A percentile compares a stretch with the other conserved stretches of the same genome.
phyloP scores from a whole-genome alignment of 2,329 filamentous ascomycete genomes.

The Gnomoniopsis smithogilvyi region DNA sequence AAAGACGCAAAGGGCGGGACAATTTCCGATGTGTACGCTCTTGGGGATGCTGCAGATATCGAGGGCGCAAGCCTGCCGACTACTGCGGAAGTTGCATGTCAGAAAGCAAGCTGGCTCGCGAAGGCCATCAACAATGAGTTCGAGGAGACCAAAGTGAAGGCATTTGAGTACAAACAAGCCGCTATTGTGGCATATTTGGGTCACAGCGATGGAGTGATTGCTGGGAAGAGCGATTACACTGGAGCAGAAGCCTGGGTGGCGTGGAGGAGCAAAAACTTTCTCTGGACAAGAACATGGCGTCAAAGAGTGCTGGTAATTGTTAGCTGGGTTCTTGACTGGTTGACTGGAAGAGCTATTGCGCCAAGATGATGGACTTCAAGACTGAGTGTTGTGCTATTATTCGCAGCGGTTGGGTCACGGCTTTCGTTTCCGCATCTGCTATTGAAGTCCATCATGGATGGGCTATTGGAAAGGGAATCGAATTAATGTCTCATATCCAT shows the following conservation, averaged over 20 bases:
- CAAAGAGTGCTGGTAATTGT: constrained; percentile 7
- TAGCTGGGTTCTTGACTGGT: constrained; percentile 11
- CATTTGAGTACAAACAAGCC: constrained; percentile 9
- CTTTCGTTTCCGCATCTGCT: too few species aligned
- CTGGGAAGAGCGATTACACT: constrained; percentile 13
- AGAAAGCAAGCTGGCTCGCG: constrained; percentile 14
- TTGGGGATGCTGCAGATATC: constrained; percentile 13
- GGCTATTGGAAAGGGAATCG: too few species aligned
- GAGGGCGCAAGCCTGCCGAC: constrained; percentile 12
- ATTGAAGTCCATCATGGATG: too few species aligned
- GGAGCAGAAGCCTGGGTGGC: constrained; percentile 15
- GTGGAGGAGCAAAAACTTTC: constrained; percentile 13
- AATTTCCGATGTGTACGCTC: constrained; percentile 8
- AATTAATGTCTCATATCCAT: too few species aligned
- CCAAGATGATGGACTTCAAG: constrained; percentile 1
- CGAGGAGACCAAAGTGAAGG: background rate
- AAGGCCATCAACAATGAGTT: constrained; percentile 11
- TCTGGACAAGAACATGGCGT: constrained; percentile 12
- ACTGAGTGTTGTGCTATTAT: background rate
- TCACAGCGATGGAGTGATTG: constrained; percentile 12
- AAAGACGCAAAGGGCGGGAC: background rate
- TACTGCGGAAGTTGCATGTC: constrained; percentile 15
- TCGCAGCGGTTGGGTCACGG: background rate
- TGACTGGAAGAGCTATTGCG: constrained; percentile 9
- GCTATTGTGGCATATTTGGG: constrained; percentile 13